Base-by-base conservation (phyloP, 345 rosid genomes). In the Boechera stricta region DNA sequence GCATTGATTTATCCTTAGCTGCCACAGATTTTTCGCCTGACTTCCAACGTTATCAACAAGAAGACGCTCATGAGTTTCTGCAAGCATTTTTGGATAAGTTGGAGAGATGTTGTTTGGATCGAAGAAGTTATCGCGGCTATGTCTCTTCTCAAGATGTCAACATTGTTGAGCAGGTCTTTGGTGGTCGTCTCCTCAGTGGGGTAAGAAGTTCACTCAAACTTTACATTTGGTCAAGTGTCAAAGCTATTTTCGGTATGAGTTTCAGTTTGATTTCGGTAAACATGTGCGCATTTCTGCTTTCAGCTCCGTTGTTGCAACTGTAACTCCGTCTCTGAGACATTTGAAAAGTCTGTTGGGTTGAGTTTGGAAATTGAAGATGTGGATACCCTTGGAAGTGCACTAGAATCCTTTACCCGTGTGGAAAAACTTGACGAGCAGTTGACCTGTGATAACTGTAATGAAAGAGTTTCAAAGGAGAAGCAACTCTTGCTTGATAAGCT, bases 41-140 rank as follows among this genome's bases (percentile, higher is more conserved):
- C 79, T 92, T 92, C 69, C 77, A 24, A 47, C 81, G 82, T 76
- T 75, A 79, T 51, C 92, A 87, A 62, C 98, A 90, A 84, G 93
- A 92, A 81, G 98, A 92, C 72, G 98, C 98, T 7, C 98, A 92
- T 60, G 98, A 92, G 79, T 90, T 89, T 72, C 89, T 90, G 36
- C 94, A 89, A 13, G 86, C 90, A 52, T 77, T 92, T 75, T 78
- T 92, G 72, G 92, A 90, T 75, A 87, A 83, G 79, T 85, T 92
- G 18, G 94, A 90, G 76, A 78, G 76, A 38, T 85, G 94, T 38
- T 86, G 88, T 84, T 66, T 86, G 62, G 76, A 86, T 67, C 76
- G 79, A 18, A 68, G 45, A 70, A 67, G 62, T 57, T 53, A 8
- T 42, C 75, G 56, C 74, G 75, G 52, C 26, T 7, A 31, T 70